Evolutionary conservation across 352 stramenopile species (phyloP).

Genomic region (Globisporangium lucens): DNA sequence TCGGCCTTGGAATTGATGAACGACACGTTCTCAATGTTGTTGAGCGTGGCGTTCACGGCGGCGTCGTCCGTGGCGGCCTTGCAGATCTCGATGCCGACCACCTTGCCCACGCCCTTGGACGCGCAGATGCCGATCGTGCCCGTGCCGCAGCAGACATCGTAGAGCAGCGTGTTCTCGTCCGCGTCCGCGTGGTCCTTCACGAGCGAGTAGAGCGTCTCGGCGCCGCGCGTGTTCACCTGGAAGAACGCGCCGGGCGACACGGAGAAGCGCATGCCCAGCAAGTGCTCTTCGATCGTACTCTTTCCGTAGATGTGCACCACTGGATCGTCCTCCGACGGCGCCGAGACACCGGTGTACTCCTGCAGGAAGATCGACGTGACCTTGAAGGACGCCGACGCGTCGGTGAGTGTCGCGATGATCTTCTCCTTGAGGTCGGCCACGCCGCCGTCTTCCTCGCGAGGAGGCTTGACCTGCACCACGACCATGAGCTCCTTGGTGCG

Average conservation of each 20-base stretch:
- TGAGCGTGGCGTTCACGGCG: slow-evolving; percentile 78
- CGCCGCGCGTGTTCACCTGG: slow-evolving; percentile 94
- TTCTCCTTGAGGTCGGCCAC: slow-evolving; percentile 43
- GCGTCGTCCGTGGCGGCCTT: slow-evolving; percentile 90
- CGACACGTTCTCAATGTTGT: slow-evolving; percentile 81
- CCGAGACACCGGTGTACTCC: slow-evolving; percentile 89
- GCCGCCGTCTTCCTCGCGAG: slow-evolving; percentile 23
- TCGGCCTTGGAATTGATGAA: slow-evolving; percentile 93
- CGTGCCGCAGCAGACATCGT: slow-evolving; percentile 99
- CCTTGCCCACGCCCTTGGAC: slow-evolving; percentile 73
- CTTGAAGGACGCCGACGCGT: slow-evolving; percentile 30
- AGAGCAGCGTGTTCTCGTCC: slow-evolving; percentile 85
- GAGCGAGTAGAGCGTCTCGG: slow-evolving; percentile 94
- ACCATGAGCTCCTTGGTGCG: slow-evolving; percentile 74
- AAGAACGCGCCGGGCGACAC: slow-evolving; percentile 94
- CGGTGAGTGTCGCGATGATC: slow-evolving; percentile 44
- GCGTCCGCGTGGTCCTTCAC: slow-evolving; percentile 87
- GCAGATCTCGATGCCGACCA: slow-evolving; percentile 89
- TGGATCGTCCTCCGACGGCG: slow-evolving; percentile 86
- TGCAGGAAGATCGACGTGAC: slow-evolving; percentile 93
- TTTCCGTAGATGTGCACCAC: slow-evolving; percentile 75
- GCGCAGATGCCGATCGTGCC: slow-evolving; percentile 97
- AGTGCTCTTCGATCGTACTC: slow-evolving; percentile 73
- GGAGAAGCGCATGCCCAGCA: slow-evolving; percentile 88
- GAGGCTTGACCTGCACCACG: slow-evolving; percentile 71